Percentiles rank a stretch among this genome's conserved stretches.
Conservation (phyloP, 2,329 filamentous ascomycete genomes). For the Colletotrichum brevisporum region DNA sequence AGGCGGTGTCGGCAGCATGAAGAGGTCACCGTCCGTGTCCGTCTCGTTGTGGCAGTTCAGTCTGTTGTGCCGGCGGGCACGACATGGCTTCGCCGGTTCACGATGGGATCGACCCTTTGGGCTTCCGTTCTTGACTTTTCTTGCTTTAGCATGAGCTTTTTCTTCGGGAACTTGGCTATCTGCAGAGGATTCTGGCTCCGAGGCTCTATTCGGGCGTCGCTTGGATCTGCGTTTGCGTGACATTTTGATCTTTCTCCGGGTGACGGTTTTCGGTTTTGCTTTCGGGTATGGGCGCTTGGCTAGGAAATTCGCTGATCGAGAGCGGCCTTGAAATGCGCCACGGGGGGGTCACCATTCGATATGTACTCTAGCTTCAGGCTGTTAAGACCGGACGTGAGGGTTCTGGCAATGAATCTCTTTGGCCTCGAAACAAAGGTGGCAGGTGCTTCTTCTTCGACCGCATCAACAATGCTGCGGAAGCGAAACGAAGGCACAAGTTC, state of each 20-base stretch:
- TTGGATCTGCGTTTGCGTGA: slow-evolving; percentile 14
- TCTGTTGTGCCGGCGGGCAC: slow-evolving; percentile 3
- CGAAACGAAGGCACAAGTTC: background rate
- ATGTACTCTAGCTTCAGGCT: no score
- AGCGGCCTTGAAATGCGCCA: no score
- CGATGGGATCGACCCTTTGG: background rate
- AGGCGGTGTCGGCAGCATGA: slow-evolving; percentile 27
- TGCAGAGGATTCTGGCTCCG: background rate
- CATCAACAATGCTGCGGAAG: background rate
- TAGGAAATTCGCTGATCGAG: background rate
- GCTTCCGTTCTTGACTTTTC: slow-evolving; percentile 6
- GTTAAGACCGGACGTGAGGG: background rate
- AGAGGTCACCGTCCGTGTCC: slow-evolving; percentile 30
- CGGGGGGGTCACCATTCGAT: no score
- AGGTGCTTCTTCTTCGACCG: background rate
- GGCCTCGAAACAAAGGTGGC: slow-evolving; percentile 9
- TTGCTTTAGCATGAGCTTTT: background rate
- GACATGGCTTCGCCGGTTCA: background rate
- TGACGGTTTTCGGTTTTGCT: background rate
- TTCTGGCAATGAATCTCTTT: background rate
- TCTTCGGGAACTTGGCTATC: background rate
- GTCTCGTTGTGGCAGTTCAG: background rate
- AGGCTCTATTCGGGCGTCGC: background rate
- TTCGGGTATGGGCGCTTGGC: background rate
- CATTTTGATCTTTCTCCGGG: background rate